Percentiles rank a stretch among this genome's conserved stretches.
Conservation (phyloP, 1,139 yeast species). For the Hyphopichia wangnamkhiaoensis region DNA sequence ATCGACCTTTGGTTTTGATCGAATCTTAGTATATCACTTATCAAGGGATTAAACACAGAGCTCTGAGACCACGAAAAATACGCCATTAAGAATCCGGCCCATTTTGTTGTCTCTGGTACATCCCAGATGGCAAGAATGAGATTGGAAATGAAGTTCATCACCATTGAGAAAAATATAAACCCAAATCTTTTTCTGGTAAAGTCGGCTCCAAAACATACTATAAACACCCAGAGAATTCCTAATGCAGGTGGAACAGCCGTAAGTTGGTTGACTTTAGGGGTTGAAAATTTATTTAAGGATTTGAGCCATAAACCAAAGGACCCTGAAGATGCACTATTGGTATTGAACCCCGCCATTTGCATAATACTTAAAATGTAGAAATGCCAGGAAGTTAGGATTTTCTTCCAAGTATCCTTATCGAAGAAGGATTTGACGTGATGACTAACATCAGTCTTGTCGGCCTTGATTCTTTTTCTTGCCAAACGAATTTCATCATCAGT, state of each 20-base stretch:
- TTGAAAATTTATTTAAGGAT: conserved; percentile 39
- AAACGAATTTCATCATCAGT: conserved; percentile 31
- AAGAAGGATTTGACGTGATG: conserved; percentile 22
- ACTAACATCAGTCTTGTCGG: conserved; percentile 23
- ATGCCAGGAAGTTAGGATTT: conserved; percentile 26
- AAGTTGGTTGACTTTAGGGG: conserved; percentile 37
- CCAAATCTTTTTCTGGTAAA: conserved; percentile 27
- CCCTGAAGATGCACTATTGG: conserved; percentile 49
- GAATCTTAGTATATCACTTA: conserved; percentile 22
- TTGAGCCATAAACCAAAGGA: conserved; percentile 48
- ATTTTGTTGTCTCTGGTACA: conserved; percentile 35
- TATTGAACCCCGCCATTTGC: conserved; percentile 28
- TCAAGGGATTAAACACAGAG: conserved; percentile 23
- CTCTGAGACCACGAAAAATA: conserved; percentile 24
- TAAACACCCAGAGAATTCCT: conserved; percentile 48
- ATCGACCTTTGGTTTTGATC: conserved; percentile 26
- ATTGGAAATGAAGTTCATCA: conserved; percentile 32
- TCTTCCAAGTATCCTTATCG: conserved; percentile 23
- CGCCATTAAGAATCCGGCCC: conserved; percentile 31
- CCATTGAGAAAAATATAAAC: conserved; percentile 23
- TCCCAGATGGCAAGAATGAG: conserved; percentile 41
- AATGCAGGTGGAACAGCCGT: conserved; percentile 53
- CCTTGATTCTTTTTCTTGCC: conserved; percentile 24
- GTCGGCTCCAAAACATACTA: conserved; percentile 35
- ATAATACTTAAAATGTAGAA: conserved; percentile 22